These are phyloP conservation scores for Magnaporthiopsis poae DNA, from an alignment of 2,329 filamentous ascomycete species.

Conservation along the genomic window DNA sequence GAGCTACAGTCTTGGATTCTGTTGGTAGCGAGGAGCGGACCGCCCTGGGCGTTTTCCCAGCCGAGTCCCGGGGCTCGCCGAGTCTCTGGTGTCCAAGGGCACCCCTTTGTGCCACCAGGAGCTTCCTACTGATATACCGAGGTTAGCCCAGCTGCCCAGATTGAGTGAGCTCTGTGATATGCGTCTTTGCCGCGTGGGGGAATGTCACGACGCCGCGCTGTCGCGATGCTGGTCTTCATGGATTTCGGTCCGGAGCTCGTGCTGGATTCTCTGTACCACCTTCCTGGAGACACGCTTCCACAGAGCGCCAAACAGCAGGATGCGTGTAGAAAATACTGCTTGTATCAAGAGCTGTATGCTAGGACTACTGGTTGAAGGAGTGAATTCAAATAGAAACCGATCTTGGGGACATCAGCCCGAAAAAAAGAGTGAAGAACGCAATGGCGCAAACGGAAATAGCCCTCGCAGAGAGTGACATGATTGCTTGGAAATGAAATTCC, in stretches of 20 bases:
- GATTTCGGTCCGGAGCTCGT: too few relatives aligned
- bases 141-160: too few relatives aligned
- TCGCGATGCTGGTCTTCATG: too few relatives aligned
- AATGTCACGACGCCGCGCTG: too few relatives aligned
- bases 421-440: neutral
- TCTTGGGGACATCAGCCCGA: neutral
- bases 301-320: neutral
- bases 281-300: neutral
- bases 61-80: neutral
- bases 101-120: too few relatives aligned
- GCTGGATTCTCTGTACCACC: too few relatives aligned
- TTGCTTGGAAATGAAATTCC: neutral
- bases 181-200: too few relatives aligned
- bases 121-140: too few relatives aligned
- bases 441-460: neutral
- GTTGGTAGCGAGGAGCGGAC: too few relatives aligned
- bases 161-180: too few relatives aligned
- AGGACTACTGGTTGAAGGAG: neutral
- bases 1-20: too few relatives aligned
- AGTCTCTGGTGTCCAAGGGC: neutral
- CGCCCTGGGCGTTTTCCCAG: neutral
- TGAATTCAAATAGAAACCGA: neutral
- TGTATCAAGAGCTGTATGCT: neutral
- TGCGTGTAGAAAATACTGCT: neutral
- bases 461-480: neutral